These are phyloP conservation scores for Harringtonia aguacate DNA, from an alignment of 2,329 filamentous ascomycete species.

Conservation along the genomic window DNA sequence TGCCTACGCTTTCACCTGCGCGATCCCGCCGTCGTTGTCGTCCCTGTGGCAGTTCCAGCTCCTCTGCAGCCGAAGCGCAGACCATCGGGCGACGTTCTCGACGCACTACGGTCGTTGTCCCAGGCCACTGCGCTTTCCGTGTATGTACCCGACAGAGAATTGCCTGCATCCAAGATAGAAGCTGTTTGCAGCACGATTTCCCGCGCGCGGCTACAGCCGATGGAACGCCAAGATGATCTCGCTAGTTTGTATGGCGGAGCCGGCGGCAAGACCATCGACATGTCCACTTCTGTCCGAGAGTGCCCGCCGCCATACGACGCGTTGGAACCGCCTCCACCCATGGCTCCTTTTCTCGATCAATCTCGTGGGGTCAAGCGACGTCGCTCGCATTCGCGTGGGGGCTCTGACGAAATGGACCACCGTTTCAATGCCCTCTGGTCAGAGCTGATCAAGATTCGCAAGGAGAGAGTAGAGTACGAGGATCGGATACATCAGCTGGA, in stretches of 20 bases:
- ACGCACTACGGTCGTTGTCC: background rate
- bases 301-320: background rate
- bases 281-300: background rate
- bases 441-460: background rate
- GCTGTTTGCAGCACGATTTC: background rate
- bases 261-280: constrained; percentile 1
- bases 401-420: background rate
- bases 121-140: background rate
- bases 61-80: background rate
- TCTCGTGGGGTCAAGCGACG: background rate
- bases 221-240: background rate
- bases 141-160: background rate
- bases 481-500: background rate
- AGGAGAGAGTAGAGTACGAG: background rate
- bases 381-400: background rate
- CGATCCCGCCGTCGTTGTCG: background rate
- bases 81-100: background rate
- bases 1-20: constrained; percentile 1
- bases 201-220: background rate
- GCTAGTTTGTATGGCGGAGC: background rate
- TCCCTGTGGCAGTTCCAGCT: background rate
- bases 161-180: background rate
- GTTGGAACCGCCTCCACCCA: background rate
- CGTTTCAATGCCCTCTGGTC: background rate
- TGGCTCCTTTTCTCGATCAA: background rate